Percentiles rank a stretch among this genome's conserved stretches.
These are phyloP conservation scores for Vigna unguiculata DNA, from an alignment of 306 rosid genomes.

Conservation along the genomic window DNA sequence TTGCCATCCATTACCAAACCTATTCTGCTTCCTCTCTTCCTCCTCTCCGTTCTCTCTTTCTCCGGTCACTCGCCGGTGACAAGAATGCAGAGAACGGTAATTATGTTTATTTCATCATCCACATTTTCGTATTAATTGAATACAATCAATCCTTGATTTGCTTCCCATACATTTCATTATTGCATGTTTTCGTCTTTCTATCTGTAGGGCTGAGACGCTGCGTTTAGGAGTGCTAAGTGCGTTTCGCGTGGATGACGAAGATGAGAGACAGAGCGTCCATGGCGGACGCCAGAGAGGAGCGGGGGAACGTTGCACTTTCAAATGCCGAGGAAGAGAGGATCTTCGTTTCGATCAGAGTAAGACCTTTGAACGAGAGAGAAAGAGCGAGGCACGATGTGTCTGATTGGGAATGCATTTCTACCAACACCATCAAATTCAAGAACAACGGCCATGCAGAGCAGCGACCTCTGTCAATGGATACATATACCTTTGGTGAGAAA, in stretches of 20 bases:
- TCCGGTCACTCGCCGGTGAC: constrained; percentile 42
- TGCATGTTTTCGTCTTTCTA: neutral
- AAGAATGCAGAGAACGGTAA: constrained; percentile 45
- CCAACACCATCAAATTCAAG: constrained; percentile 57
- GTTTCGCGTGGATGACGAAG: neutral
- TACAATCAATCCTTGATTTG: neutral
- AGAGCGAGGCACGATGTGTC: constrained; percentile 53
- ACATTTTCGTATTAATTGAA: neutral
- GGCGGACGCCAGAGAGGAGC: constrained; percentile 37
- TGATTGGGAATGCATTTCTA: constrained; percentile 65
- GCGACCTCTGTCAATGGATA: constrained; percentile 46
- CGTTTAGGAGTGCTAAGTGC: neutral
- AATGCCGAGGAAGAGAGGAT: constrained; percentile 66
- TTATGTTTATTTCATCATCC: neutral
- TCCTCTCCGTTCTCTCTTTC: constrained; percentile 46
- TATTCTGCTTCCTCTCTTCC: neutral
- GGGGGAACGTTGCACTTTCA: constrained; percentile 24
- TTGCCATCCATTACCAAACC: constrained; percentile 7
- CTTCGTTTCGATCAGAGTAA: constrained; percentile 76
- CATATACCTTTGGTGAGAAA: constrained; percentile 67
- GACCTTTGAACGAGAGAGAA: constrained; percentile 80
- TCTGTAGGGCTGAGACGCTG: constrained; percentile 27
- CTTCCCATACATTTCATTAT: constrained; percentile 3
- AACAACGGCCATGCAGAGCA: constrained; percentile 53
- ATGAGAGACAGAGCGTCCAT: constrained; percentile 22